Base-by-base conservation (phyloP, 2,329 filamentous ascomycete species). In the Fusarium subglutinans region DNA sequence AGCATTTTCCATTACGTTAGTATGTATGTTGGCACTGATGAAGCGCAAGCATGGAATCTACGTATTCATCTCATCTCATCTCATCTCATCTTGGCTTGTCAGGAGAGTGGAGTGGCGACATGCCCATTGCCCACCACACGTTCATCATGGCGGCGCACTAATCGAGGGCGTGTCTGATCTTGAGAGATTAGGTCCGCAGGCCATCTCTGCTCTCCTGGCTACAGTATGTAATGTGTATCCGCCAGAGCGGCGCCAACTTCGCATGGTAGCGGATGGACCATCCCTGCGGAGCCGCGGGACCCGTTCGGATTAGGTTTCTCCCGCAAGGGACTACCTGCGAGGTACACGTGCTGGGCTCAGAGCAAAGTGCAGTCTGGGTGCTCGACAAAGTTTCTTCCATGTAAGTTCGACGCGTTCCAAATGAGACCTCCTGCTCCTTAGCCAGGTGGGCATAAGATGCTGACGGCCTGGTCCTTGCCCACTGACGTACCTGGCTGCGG, bases 121-220 rank as follows among this genome's bases (percentile, higher is more conserved):
- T 59, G 41, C 41, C 43, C 50, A 69, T 33, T 33, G 30, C 30
- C 30, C 30, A 33, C 66, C 69, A 56, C 48, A 70, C 45, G 41
- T 63, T 59, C 60, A 72, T 71, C 40, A 66, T 56, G 54, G 73
- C 71, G 59, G 69, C 71, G 72, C 75, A 77, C 75, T 77, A 77
- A 77, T 76, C 73, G 72, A 77, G 63, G 68, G 66, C 58, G 67
- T 78, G 76, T 77, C 73, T 77, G 76, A 78, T 78, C 76, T 77
- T 66, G 63, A 75, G 74, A 77, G 76, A 78, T 78, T 78, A 75
- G 71, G 74, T 72, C 76, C 71, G 65, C 76, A 72, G 71, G 69
- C 75, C 71, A 78, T 77, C 73, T 78, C 57, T 59, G 53, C 41
- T 57, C 38, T 57, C 35, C 44, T 70, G 71, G 70, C 20, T 38